phyloP scores from a whole-genome alignment of 2,329 filamentous ascomycete genomes.

The Thielaviopsis euricoi region DNA sequence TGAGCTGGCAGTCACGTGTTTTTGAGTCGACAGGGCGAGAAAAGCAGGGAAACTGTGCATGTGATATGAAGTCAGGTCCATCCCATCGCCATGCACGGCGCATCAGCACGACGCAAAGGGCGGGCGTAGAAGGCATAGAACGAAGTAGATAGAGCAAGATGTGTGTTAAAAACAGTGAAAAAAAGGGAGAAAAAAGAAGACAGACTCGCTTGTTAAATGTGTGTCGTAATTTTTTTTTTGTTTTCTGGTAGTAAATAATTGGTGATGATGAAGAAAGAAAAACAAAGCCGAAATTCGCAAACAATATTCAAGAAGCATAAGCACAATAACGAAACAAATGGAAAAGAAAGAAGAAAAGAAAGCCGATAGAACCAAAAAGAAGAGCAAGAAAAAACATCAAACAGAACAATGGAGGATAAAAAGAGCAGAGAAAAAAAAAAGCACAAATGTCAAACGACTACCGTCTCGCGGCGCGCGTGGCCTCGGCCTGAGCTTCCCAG shows the following conservation, averaged over 20 bases:
- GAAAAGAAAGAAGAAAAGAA: neutral
- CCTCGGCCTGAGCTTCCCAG: conserved; percentile 32
- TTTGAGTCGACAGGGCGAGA: neutral
- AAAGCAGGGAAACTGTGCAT: neutral
- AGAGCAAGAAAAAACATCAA: neutral
- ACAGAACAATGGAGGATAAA: neutral
- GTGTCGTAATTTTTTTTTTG: neutral
- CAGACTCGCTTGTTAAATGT: neutral
- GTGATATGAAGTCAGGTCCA: neutral
- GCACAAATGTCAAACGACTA: conserved; percentile 4
- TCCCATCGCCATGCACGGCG: too few species aligned
- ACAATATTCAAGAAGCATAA: neutral
- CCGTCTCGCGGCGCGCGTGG: conserved; percentile 12
- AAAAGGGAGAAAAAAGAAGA: neutral
- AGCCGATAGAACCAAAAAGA: neutral
- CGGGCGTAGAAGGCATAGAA: too few species aligned
- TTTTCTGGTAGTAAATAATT: too few species aligned
- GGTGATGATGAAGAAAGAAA: conserved; percentile 3
- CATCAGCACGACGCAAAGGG: neutral
- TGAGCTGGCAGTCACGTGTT: neutral
- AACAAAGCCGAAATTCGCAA: neutral
- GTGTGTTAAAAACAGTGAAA: too few species aligned
- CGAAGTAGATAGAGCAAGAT: too few species aligned
- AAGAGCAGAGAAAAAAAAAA: neutral
- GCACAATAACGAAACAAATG: neutral